These are phyloP conservation scores for Schoenoplectus triqueter DNA, from an alignment of 202 grass and related monocot species.

Conservation along the genomic window DNA sequence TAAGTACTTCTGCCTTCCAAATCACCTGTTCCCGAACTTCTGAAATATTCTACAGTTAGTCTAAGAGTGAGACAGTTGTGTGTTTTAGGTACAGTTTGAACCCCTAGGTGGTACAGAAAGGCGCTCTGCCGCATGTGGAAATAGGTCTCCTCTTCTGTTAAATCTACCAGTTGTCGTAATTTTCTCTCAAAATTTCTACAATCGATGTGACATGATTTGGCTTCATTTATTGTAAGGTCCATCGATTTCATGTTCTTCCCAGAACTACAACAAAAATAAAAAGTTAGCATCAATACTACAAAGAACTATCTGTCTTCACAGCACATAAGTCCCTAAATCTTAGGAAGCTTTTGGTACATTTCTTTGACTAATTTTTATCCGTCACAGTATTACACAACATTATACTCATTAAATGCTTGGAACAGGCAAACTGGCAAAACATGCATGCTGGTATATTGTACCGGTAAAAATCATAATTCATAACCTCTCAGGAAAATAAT, in stretches of 20 bases:
- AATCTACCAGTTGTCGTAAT: constrained; percentile 69
- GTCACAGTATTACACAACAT: background rate
- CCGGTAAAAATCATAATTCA: background rate
- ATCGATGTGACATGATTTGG: constrained; percentile 37
- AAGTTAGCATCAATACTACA: constrained; percentile 29
- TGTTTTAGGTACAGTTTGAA: constrained; percentile 79
- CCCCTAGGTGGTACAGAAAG: constrained; percentile 74
- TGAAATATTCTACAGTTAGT: constrained; percentile 94
- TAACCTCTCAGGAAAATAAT: constrained; percentile 1
- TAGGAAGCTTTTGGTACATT: background rate
- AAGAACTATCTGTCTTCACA: constrained; percentile 18
- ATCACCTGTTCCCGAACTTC: constrained; percentile 32
- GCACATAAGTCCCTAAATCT: background rate
- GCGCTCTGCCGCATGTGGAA: constrained; percentile 94
- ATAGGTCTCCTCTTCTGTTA: constrained; percentile 91
- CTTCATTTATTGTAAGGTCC: constrained; percentile 1
- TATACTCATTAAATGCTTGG: background rate
- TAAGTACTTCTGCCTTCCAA: constrained; percentile 32
- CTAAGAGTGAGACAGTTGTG: constrained; percentile 88
- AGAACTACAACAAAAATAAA: constrained; percentile 37
- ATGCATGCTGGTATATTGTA: background rate
- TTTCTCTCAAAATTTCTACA: constrained; percentile 37
- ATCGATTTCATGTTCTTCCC: constrained; percentile 26
- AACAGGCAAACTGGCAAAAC: background rate
- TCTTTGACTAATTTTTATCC: background rate